Base-by-base conservation (phyloP, 1,139 yeast species). In the Candida anutae region DNA sequence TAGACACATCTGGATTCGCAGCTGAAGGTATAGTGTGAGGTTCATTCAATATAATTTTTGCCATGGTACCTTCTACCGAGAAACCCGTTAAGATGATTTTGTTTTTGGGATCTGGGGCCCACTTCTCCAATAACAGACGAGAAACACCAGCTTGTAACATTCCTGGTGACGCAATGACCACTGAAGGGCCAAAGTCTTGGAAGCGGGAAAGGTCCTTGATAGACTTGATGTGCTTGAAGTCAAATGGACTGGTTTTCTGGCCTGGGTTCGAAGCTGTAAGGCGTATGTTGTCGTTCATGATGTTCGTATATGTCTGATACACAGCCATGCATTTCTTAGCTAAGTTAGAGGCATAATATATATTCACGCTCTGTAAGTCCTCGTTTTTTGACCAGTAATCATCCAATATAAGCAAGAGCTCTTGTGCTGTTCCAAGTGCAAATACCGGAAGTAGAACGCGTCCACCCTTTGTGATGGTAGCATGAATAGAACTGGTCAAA, bases 21-120 rank as follows among this genome's bases (percentile, higher is more conserved):
- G 73, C 60, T 0, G 97, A 81, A 3, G 93, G 93, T 31, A 90
- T 85, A 13, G 87, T 83, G 16, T 77, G 74, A 1, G 99, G 98
- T 43, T 88, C 96, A 25, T 85, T 74, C 40, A 93, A 62, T 25
- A 90, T 62, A 33, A 74, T 84, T 47, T 90, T 90, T 1, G 98
- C 99, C 87, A 90, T 76, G 1, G 98, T 90, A 15, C 99, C 98
- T 50, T 90, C 99, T 4, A 90, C 95, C 3, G 97, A 88, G 53
- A 90, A 90, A 58, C 99, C 99, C 0, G 99, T 93, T 52, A 90
- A 58, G 20, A 90, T 73, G 16, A 87, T 77, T 2, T 94, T 67
- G 45, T 90, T 90, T 45, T 85, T 81, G 3, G 94, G 83, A 46
- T 90, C 98, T 0, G 98, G 98, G 1, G 95, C 90, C 99, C 99